Evolutionary conservation across 148 eudicot genomes (phyloP).

Genomic region (Rhododendron ovatum): DNA sequence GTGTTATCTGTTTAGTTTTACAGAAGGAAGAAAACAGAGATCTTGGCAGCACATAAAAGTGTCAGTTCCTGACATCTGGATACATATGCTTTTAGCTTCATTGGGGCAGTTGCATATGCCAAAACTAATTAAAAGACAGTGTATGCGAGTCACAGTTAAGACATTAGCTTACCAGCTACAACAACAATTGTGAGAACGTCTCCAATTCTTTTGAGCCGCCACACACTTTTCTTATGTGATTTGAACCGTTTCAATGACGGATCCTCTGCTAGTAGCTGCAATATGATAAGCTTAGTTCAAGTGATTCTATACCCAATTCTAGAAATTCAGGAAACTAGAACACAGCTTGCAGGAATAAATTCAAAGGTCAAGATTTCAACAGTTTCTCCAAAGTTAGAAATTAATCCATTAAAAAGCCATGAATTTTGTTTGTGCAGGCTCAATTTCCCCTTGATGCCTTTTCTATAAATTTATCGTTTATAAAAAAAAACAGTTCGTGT

Average conservation of each 20-base stretch:
- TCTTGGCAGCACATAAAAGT: background rate
- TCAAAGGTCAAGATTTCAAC: background rate
- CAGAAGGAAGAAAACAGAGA: background rate
- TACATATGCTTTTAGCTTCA: background rate
- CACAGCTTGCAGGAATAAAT: background rate
- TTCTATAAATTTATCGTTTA: background rate
- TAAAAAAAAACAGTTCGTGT: background rate
- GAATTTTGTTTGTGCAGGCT: background rate
- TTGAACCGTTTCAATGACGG: slow-evolving; percentile 73
- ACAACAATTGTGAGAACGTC: slow-evolving; percentile 76
- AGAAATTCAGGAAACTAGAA: background rate
- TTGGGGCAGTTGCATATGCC: background rate
- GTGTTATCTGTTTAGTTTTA: background rate
- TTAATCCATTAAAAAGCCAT: background rate
- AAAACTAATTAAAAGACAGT: background rate
- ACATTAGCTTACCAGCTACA: slow-evolving; percentile 64
- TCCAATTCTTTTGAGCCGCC: slow-evolving; percentile 57
- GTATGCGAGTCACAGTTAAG: background rate
- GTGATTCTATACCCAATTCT: background rate
- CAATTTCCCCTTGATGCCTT: background rate
- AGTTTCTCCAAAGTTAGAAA: background rate
- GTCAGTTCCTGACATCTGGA: background rate
- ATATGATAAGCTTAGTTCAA: slow-evolving; percentile 11
- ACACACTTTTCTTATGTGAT: slow-evolving; percentile 59
- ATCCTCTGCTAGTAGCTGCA: slow-evolving; percentile 86